A percentile compares a stretch with the other conserved stretches of the same genome.
Evolutionary conservation across 192 early-diverging fungal species (phyloP).

Genomic region (Coemansia sp.): DNA sequence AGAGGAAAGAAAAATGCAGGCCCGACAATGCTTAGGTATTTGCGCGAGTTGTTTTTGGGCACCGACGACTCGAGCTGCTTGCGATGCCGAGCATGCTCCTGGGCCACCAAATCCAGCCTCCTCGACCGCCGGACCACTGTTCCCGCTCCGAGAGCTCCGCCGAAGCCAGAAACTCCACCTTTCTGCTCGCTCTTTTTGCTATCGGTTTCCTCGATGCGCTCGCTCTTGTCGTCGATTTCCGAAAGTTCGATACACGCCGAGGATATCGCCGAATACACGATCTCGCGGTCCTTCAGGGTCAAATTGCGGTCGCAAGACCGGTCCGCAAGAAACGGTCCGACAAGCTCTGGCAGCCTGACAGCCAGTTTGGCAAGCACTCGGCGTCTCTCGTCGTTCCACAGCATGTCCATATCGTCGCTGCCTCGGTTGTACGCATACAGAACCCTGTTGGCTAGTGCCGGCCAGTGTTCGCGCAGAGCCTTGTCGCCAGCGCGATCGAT

Average conservation of each 20-base stretch:
- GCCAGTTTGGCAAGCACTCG: slow-evolving; percentile 32
- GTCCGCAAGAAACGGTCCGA: slow-evolving; percentile 48
- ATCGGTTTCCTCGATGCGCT: not conserved
- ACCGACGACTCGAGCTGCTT: not conserved
- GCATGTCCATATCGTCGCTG: slow-evolving; percentile 26
- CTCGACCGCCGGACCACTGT: slow-evolving; percentile 43
- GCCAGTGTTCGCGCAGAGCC: slow-evolving; percentile 35
- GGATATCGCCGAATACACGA: slow-evolving; percentile 44
- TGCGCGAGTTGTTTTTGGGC: not conserved
- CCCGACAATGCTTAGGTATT: slow-evolving; percentile 26
- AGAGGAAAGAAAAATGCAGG: slow-evolving; percentile 52
- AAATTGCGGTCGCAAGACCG: slow-evolving; percentile 42
- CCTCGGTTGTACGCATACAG: slow-evolving; percentile 45
- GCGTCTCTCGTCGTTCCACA: slow-evolving; percentile 33
- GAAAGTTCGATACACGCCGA: slow-evolving; percentile 39
- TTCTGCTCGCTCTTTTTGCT: not conserved
- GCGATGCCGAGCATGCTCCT: not conserved
- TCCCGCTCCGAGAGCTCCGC: slow-evolving; percentile 12
- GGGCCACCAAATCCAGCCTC: slow-evolving; percentile 25
- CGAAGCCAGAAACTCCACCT: not conserved
- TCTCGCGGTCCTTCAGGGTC: slow-evolving; percentile 39
- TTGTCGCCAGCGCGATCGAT: slow-evolving; percentile 32
- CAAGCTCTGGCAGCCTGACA: slow-evolving; percentile 17
- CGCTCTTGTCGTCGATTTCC: not conserved
- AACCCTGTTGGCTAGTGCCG: slow-evolving; percentile 29